Percentiles rank a stretch among this genome's conserved stretches.
These are phyloP conservation scores for Sporothrix protearum DNA, from an alignment of 2,329 filamentous ascomycete genomes.

Conservation along the genomic window DNA sequence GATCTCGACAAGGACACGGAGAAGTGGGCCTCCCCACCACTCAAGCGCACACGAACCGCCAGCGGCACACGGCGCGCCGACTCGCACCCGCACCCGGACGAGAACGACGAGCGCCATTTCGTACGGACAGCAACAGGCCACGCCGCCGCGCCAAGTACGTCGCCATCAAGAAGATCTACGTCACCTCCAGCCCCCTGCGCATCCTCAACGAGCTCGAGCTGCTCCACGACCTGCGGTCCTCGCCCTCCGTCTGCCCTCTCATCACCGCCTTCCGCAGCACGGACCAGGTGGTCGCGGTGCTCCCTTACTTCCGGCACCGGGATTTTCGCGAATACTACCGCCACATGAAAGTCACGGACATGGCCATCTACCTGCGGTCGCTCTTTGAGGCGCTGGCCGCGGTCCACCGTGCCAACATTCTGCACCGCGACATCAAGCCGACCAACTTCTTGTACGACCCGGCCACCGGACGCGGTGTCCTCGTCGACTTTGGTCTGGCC, in stretches of 20 bases:
- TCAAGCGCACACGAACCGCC: constrained; percentile 45
- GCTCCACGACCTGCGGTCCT: constrained; percentile 79
- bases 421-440: constrained; percentile 95
- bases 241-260: constrained; percentile 82
- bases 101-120: background rate
- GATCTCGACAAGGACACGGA: constrained; percentile 66
- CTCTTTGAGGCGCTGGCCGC: constrained; percentile 80
- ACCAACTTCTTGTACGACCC: constrained; percentile 97
- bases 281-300: constrained; percentile 90
- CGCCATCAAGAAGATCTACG: constrained; percentile 98
- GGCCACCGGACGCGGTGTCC: constrained; percentile 71
- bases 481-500: constrained; percentile 98
- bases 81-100: constrained; percentile 17
- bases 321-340: constrained; percentile 96
- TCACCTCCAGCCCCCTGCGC: constrained; percentile 87
- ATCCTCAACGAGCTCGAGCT: constrained; percentile 97
- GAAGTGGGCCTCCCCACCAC: constrained; percentile 66
- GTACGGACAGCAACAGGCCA: background rate
- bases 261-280: constrained; percentile 95
- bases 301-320: constrained; percentile 92
- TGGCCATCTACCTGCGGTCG: constrained; percentile 83
- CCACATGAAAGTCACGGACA: constrained; percentile 79
- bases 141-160: constrained; percentile 68
- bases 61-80: constrained; percentile 34
- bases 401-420: constrained; percentile 78